Evolutionary conservation across 306 rosid species (phyloP).

Genomic region (Dicorynia guianensis): DNA sequence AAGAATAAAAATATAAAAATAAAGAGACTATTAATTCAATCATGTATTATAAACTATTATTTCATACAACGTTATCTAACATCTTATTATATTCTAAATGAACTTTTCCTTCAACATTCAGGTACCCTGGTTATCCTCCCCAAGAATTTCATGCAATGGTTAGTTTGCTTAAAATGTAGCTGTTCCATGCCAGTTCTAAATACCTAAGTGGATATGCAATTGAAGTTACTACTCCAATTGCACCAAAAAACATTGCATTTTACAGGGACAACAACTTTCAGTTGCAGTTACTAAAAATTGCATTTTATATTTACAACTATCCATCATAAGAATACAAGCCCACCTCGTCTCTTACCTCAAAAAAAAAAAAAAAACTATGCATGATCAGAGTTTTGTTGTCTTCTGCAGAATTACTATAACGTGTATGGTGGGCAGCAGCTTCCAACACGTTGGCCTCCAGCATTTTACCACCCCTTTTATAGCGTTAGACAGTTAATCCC

Average conservation of each 20-base stretch:
- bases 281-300: not conserved
- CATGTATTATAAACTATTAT: not conserved
- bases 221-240: not conserved
- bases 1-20: no score
- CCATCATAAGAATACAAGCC: no score
- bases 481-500: conserved; percentile 43
- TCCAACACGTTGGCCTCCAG: conserved; percentile 46
- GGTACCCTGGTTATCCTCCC: conserved; percentile 61
- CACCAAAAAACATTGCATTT: not conserved
- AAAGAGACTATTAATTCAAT: not conserved
- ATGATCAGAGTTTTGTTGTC: conserved; percentile 17
- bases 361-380: no score
- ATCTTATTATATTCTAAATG: conserved; percentile 29
- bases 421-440: conserved; percentile 58
- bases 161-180: conserved; percentile 37
- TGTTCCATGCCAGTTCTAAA: conserved; percentile 1
- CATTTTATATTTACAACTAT: not conserved
- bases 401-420: conserved; percentile 55
- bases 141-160: conserved; percentile 60
- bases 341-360: no score
- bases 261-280: conserved; percentile 1
- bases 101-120: conserved; percentile 43
- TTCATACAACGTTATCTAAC: conserved; percentile 17
- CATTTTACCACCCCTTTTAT: conserved; percentile 48
- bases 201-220: not conserved